Percentiles rank a stretch among this genome's conserved stretches.
These are phyloP conservation scores for Pichia thaimueangensis DNA, from an alignment of 805 yeast species.

Conservation along the genomic window DNA sequence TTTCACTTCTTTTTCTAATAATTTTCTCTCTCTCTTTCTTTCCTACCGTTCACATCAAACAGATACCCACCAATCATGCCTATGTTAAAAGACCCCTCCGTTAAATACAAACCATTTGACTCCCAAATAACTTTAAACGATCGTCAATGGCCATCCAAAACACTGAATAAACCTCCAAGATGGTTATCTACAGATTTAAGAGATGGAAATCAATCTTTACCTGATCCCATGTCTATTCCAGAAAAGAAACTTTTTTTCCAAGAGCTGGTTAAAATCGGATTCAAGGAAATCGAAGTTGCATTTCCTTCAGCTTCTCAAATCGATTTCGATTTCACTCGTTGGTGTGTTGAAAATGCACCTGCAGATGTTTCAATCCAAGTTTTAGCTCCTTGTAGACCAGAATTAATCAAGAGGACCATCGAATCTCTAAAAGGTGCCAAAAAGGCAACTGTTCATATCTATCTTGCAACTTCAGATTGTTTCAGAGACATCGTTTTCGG, in stretches of 20 bases:
- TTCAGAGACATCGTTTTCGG: constrained; percentile 69
- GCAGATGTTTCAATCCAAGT: constrained; percentile 74
- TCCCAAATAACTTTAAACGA: constrained; percentile 47
- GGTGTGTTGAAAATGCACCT: constrained; percentile 68
- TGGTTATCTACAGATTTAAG: constrained; percentile 81
- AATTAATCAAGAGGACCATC: constrained; percentile 61
- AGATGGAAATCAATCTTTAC: constrained; percentile 80
- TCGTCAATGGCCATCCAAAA: constrained; percentile 64
- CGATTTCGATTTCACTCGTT: constrained; percentile 75
- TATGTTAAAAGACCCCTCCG: constrained; percentile 53
- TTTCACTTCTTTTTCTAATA: background rate
- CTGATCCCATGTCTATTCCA: constrained; percentile 81
- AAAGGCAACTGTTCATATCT: constrained; percentile 68
- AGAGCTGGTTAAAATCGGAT: constrained; percentile 65
- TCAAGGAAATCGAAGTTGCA: constrained; percentile 78
- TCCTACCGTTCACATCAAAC: background rate
- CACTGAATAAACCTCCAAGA: constrained; percentile 59
- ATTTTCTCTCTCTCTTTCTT: background rate
- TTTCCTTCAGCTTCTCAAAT: constrained; percentile 77
- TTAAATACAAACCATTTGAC: constrained; percentile 53
- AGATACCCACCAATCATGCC: constrained; percentile 14
- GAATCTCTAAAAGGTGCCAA: constrained; percentile 71
- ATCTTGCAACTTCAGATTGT: constrained; percentile 69
- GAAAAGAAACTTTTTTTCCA: constrained; percentile 68
- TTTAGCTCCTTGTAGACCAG: constrained; percentile 70